Evolutionary conservation across 345 rosid genomes (phyloP).

Genomic region (Draba incana): DNA sequence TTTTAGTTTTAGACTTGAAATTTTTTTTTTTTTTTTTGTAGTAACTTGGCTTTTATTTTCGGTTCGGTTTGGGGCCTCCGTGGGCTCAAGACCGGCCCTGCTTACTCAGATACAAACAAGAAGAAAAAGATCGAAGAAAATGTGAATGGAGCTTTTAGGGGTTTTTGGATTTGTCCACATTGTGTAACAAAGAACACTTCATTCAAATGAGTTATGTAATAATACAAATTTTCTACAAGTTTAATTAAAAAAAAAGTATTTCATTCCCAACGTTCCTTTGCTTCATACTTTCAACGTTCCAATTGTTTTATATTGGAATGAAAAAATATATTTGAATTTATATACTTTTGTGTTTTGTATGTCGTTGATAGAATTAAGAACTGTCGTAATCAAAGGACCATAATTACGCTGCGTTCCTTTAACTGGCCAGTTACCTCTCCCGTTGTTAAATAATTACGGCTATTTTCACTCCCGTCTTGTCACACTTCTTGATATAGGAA

Average conservation of each 20-base stretch:
- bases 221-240: background rate
- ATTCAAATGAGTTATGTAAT: background rate
- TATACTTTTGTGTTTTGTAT: slow-evolving; percentile 14
- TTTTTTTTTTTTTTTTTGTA: too few relatives aligned
- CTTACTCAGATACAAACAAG: slow-evolving; percentile 37
- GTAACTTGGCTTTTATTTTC: too few relatives aligned
- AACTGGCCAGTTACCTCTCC: slow-evolving; percentile 19
- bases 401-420: slow-evolving; percentile 17
- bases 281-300: background rate
- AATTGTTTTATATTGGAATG: background rate
- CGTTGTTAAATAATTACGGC: slow-evolving; percentile 31
- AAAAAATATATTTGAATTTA: background rate
- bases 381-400: slow-evolving; percentile 25
- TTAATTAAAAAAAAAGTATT: background rate
- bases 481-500: slow-evolving; percentile 14
- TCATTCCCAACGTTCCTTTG: background rate
- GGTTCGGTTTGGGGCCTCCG: too few relatives aligned
- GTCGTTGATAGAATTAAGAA: slow-evolving; percentile 26
- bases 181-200: background rate
- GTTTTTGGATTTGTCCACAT: slow-evolving; percentile 4
- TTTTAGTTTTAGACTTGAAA: too few relatives aligned
- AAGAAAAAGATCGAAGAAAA: slow-evolving; percentile 29
- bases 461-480: slow-evolving; percentile 29
- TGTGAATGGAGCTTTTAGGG: slow-evolving; percentile 23
- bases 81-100: too few relatives aligned